phyloP scores from a whole-genome alignment of 169 alveolate species.

The Plasmodium inui region DNA sequence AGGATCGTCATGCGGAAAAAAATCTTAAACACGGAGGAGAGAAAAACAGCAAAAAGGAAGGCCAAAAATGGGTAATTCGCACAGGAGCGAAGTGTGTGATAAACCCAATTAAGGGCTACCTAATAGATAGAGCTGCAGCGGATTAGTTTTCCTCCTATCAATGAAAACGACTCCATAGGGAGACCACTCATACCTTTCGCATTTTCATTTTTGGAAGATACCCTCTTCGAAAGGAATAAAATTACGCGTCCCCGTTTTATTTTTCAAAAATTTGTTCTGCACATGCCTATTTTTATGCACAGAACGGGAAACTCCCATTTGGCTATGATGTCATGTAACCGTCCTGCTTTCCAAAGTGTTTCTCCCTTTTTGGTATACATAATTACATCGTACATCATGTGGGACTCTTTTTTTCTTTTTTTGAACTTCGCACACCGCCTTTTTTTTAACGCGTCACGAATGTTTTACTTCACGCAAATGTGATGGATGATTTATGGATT shows the following conservation, averaged over 20 bases:
- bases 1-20: slow-evolving; percentile 91
- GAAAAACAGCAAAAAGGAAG: slow-evolving; percentile 75
- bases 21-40: slow-evolving; percentile 67
- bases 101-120: not conserved
- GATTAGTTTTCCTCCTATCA: not conserved
- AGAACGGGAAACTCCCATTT: not conserved
- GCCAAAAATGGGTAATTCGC: slow-evolving; percentile 14
- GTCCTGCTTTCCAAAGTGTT: not conserved
- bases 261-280: not conserved
- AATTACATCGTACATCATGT: not conserved
- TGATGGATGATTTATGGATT: not conserved
- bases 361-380: not conserved
- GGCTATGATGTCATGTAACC: not conserved
- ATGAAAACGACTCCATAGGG: not conserved
- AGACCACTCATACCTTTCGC: not conserved
- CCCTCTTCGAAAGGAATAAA: not conserved
- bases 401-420: not conserved
- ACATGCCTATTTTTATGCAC: not conserved
- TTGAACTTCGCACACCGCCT: not conserved
- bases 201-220: not conserved
- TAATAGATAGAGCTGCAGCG: not conserved
- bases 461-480: not conserved
- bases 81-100: not conserved
- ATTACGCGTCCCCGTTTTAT: not conserved
- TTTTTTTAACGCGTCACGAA: not conserved